phyloP scores from a whole-genome alignment of 345 rosid genomes.

The Murraya koenigii region DNA sequence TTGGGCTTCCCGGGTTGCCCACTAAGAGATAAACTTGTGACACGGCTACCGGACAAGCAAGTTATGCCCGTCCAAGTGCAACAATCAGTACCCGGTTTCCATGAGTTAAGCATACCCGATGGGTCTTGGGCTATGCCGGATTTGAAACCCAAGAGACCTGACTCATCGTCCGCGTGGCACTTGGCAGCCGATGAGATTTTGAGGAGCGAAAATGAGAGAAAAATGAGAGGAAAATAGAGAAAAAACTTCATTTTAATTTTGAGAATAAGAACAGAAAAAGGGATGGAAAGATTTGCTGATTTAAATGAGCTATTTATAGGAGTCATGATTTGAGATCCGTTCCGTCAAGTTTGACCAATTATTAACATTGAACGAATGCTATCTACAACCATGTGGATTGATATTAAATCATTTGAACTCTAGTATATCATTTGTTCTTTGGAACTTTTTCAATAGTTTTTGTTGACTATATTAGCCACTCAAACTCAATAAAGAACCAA shows the following conservation, averaged over 20 bases:
- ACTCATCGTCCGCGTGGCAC: conserved; percentile 63
- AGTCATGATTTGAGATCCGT: background rate
- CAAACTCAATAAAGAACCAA: too few species aligned
- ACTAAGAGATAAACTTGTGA: conserved; percentile 30
- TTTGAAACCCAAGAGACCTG: conserved; percentile 72
- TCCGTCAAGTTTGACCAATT: background rate
- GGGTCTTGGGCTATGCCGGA: conserved; percentile 69
- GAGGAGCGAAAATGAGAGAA: conserved; percentile 21
- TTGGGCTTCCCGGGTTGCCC: conserved; percentile 40
- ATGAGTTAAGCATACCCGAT: conserved; percentile 50
- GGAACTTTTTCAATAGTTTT: too few species aligned
- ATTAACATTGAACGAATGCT: too few species aligned
- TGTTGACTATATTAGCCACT: too few species aligned
- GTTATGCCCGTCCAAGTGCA: conserved; percentile 55
- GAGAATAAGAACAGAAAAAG: background rate
- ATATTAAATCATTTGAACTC: too few species aligned
- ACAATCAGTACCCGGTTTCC: conserved; percentile 78
- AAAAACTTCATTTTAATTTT: conserved; percentile 11
- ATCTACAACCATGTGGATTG: too few species aligned
- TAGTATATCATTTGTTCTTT: too few species aligned
- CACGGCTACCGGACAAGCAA: conserved; percentile 44
- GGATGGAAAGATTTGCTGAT: background rate
- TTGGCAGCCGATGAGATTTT: conserved; percentile 29
- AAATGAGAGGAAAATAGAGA: background rate
- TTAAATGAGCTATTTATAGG: background rate